These are phyloP conservation scores for Camellia granthamiana DNA, from an alignment of 148 eudicot genomes.

Conservation along the genomic window DNA sequence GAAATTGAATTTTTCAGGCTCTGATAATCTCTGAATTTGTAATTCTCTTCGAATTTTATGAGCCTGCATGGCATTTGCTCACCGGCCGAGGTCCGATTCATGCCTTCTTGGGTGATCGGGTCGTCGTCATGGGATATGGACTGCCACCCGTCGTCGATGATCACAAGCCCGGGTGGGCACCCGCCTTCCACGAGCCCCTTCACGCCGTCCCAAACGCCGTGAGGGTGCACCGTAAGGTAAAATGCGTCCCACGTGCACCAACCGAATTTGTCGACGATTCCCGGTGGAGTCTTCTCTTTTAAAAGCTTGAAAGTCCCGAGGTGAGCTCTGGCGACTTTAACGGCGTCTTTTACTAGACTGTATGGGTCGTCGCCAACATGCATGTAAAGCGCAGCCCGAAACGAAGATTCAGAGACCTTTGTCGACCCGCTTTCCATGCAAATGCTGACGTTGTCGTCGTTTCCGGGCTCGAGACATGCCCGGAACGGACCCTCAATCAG, in stretches of 20 bases:
- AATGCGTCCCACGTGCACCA: conserved; percentile 99
- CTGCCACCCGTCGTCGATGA: conserved; percentile 94
- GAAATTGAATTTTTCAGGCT: conserved; percentile 30
- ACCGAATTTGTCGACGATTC: conserved; percentile 81
- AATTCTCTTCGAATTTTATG: conserved; percentile 68
- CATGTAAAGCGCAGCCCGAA: conserved; percentile 46
- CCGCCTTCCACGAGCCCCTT: conserved; percentile 69
- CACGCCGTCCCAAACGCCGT: conserved; percentile 75
- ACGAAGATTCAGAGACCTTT: conserved; percentile 34
- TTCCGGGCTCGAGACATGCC: conserved; percentile 71
- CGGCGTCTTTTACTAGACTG: conserved; percentile 56
- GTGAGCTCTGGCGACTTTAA: conserved; percentile 52
- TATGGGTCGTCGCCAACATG: conserved; percentile 71
- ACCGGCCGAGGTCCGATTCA: conserved; percentile 78
- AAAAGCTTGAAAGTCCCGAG: conserved; percentile 71
- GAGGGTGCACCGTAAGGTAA: conserved; percentile 77
- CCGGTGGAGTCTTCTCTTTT: conserved; percentile 70
- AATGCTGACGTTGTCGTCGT: conserved; percentile 47
- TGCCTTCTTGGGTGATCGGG: conserved; percentile 62
- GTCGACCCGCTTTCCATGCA: conserved; percentile 87
- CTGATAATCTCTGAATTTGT: conserved; percentile 74
- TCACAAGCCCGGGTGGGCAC: conserved; percentile 76
- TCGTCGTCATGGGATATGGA: conserved; percentile 87
- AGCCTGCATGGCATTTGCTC: conserved; percentile 97
- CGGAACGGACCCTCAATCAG: conserved; percentile 74